Conservation (phyloP, 257 asterid species). For the Nicotiana tabacum region DNA sequence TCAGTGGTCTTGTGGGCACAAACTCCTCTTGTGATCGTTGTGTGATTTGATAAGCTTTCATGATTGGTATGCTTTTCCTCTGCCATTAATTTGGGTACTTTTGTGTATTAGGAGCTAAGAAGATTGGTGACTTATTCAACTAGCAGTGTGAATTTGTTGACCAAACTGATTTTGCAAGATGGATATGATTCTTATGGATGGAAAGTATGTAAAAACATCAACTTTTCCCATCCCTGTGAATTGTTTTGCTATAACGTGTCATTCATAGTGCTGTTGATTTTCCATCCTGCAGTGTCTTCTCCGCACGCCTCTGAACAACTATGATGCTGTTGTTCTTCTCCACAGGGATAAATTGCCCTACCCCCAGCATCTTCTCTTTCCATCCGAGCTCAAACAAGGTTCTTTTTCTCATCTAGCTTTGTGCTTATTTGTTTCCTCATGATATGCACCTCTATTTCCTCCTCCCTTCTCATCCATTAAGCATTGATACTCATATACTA, state of each 20-base stretch:
- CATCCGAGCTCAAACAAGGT: constrained; percentile 81
- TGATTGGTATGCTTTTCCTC: neutral
- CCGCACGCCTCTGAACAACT: constrained; percentile 88
- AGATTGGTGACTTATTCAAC: constrained; percentile 82
- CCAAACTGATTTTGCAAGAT: constrained; percentile 53
- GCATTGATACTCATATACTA: neutral
- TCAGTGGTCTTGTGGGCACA: neutral
- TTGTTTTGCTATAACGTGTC: neutral
- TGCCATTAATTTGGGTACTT: constrained; percentile 7
- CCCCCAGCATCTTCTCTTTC: constrained; percentile 80
- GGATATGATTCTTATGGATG: constrained; percentile 62
- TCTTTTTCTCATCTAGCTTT: constrained; percentile 4
- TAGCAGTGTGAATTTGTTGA: constrained; percentile 66
- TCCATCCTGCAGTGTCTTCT: constrained; percentile 73
- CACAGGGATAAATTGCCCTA: constrained; percentile 79
- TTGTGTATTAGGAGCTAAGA: constrained; percentile 59
- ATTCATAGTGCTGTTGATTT: constrained; percentile 3
- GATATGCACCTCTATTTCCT: neutral
- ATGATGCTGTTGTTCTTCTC: constrained; percentile 83
- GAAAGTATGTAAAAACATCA: constrained; percentile 57
- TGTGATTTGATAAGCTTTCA: neutral
- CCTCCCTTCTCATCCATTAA: neutral
- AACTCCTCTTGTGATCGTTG: neutral
- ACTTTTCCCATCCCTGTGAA: neutral
- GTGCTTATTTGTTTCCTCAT: neutral